Conservation (phyloP, 176 grass and related monocot species). For the Carex scoparia region DNA sequence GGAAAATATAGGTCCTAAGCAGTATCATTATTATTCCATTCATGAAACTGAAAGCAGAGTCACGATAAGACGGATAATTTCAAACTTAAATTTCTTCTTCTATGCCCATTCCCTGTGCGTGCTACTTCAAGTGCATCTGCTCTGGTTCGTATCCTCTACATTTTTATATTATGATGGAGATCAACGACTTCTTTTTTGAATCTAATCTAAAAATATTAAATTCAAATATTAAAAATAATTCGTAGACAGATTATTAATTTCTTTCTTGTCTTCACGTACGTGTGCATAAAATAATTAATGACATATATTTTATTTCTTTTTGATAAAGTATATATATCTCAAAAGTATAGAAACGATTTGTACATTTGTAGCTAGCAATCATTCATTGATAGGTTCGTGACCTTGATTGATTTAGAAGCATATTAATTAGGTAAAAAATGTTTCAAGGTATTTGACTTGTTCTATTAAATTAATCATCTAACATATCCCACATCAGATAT, state of each 20-base stretch:
- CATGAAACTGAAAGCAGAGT: slow-evolving; percentile 23
- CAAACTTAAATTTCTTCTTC: slow-evolving; percentile 2
- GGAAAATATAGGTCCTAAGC: slow-evolving; percentile 12
- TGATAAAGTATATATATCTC: background rate
- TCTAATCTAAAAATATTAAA: too few species aligned
- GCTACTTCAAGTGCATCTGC: background rate
- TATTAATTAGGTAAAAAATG: background rate
- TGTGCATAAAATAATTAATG: background rate
- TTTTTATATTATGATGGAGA: background rate
- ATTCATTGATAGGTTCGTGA: background rate
- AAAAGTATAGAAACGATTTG: background rate
- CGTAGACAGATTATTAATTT: background rate
- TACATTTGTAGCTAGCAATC: background rate
- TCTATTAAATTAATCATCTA: background rate
- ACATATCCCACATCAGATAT: background rate
- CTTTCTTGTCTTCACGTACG: background rate
- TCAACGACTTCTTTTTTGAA: background rate
- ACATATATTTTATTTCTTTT: background rate
- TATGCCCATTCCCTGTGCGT: background rate
- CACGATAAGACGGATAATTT: slow-evolving; percentile 23
- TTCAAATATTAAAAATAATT: background rate
- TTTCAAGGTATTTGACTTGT: background rate
- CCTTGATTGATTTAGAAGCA: background rate
- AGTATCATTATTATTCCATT: slow-evolving; percentile 26
- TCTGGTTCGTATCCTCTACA: background rate